Conservation (phyloP, 208 protist species). For the Crithidia bombi region DNA sequence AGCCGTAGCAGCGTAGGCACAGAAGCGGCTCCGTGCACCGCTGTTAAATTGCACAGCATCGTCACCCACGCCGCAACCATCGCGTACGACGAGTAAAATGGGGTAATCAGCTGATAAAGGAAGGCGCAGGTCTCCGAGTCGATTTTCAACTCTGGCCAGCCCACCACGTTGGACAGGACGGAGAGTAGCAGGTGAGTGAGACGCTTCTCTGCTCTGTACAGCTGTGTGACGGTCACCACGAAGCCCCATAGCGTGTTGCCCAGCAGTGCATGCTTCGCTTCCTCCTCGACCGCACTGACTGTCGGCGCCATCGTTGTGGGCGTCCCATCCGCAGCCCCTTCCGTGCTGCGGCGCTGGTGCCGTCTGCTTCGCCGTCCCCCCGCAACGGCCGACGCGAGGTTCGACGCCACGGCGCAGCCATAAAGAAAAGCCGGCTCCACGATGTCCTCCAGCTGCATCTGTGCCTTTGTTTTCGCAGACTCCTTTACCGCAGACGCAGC, state of each 20-base stretch:
- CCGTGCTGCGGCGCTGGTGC: neutral
- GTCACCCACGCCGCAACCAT: constrained; percentile 49
- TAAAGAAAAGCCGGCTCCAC: constrained; percentile 33
- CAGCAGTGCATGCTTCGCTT: constrained; percentile 10
- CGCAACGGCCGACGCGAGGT: constrained; percentile 25
- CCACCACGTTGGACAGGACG: constrained; percentile 26
- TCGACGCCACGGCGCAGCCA: constrained; percentile 36
- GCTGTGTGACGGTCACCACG: constrained; percentile 22
- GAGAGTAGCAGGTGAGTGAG: constrained; percentile 38
- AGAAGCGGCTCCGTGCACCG: constrained; percentile 29
- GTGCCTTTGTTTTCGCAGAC: constrained; percentile 1
- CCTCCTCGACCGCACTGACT: neutral
- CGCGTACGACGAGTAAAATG: constrained; percentile 33
- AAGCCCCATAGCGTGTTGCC: constrained; percentile 20
- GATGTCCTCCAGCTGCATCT: constrained; percentile 12
- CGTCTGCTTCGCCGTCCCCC: neutral
- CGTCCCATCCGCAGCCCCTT: neutral
- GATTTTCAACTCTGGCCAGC: neutral
- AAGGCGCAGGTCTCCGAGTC: constrained; percentile 14
- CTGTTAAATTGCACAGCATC: constrained; percentile 50
- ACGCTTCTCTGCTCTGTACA: constrained; percentile 29
- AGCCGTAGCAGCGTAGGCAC: constrained; percentile 33
- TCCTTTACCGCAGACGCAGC: neutral
- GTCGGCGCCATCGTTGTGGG: too few relatives aligned
- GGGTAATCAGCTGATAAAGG: constrained; percentile 26